These are phyloP conservation scores for Xylaria flabelliformis DNA, from an alignment of 495 filamentous ascomycete species.

Conservation along the genomic window DNA sequence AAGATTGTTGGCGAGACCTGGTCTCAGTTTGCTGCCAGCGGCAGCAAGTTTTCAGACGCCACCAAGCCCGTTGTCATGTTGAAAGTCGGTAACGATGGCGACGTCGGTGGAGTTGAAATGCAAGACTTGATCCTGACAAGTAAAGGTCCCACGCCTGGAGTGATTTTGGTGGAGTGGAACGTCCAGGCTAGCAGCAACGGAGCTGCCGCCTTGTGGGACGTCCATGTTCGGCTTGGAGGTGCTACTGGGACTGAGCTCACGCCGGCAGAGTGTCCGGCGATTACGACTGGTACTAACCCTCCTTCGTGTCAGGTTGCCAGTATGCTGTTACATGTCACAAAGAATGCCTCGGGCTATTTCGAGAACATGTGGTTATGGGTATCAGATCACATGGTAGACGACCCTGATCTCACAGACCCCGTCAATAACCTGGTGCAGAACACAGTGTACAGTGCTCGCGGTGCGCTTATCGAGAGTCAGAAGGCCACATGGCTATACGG, in stretches of 20 bases:
- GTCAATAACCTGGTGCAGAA: constrained; percentile 47
- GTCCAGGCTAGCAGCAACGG: constrained; percentile 40
- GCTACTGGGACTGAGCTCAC: constrained; percentile 71
- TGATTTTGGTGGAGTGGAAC: constrained; percentile 42
- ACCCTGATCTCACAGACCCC: constrained; percentile 32
- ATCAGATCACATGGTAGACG: constrained; percentile 61
- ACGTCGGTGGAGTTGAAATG: constrained; percentile 62
- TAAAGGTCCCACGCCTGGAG: constrained; percentile 48
- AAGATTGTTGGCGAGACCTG: constrained; percentile 56
- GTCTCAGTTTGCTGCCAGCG: constrained; percentile 50
- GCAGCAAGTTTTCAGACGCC: constrained; percentile 56
- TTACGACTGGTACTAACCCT: constrained; percentile 35
- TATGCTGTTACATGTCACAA: constrained; percentile 69
- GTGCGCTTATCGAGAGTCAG: constrained; percentile 55
- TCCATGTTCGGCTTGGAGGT: constrained; percentile 75
- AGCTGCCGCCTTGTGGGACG: constrained; percentile 67
- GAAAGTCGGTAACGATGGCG: constrained; percentile 55
- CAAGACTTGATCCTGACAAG: constrained; percentile 58
- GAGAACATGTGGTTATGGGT: constrained; percentile 80
- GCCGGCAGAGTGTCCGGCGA: constrained; percentile 61
- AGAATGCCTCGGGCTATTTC: constrained; percentile 63
- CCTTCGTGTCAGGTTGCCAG: constrained; percentile 61
- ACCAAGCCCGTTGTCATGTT: constrained; percentile 58
- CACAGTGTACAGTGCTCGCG: constrained; percentile 65
- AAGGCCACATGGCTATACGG: constrained; percentile 63